Conservation (phyloP, 2,329 filamentous ascomycete species). For the Fusarium sp. region DNA sequence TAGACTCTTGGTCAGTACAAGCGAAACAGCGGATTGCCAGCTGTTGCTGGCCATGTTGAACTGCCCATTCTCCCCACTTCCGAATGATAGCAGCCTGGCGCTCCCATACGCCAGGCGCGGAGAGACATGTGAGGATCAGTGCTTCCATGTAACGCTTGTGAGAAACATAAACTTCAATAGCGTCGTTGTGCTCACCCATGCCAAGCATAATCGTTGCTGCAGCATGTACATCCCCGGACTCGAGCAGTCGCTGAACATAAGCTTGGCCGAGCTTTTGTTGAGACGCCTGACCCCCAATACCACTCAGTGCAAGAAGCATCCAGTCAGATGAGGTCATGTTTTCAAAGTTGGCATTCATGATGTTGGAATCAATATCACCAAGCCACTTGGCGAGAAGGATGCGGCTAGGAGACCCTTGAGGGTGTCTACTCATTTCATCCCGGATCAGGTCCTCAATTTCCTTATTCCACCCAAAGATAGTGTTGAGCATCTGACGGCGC, state of each 20-base stretch:
- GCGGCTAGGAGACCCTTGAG: slow-evolving; percentile 76
- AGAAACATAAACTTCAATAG: slow-evolving; percentile 95
- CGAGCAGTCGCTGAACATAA: slow-evolving; percentile 89
- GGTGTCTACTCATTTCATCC: slow-evolving; percentile 84
- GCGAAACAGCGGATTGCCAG: slow-evolving; percentile 94
- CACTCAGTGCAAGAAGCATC: slow-evolving; percentile 94
- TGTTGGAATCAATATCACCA: slow-evolving; percentile 82
- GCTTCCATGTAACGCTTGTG: slow-evolving; percentile 94
- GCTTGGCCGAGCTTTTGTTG: slow-evolving; percentile 91
- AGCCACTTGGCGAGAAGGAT: slow-evolving; percentile 94
- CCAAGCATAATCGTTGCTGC: slow-evolving; percentile 93
- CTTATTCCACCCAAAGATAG: slow-evolving; percentile 94
- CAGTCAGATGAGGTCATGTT: slow-evolving; percentile 95
- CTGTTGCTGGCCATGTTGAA: slow-evolving; percentile 87
- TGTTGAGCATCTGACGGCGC: slow-evolving; percentile 87
- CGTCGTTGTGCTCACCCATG: slow-evolving; percentile 91
- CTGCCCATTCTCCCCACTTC: slow-evolving; percentile 94
- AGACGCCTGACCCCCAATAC: slow-evolving; percentile 79
- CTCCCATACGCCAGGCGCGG: slow-evolving; percentile 89
- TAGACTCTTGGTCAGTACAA: slow-evolving; percentile 85
- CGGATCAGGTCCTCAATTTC: slow-evolving; percentile 83
- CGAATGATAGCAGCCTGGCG: slow-evolving; percentile 87
- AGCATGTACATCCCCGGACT: slow-evolving; percentile 89
- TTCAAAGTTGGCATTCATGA: slow-evolving; percentile 82
- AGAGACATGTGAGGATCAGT: slow-evolving; percentile 84